These are phyloP conservation scores for Phalaenopsis equestris DNA, from an alignment of 106 monocot species.

Conservation along the genomic window DNA sequence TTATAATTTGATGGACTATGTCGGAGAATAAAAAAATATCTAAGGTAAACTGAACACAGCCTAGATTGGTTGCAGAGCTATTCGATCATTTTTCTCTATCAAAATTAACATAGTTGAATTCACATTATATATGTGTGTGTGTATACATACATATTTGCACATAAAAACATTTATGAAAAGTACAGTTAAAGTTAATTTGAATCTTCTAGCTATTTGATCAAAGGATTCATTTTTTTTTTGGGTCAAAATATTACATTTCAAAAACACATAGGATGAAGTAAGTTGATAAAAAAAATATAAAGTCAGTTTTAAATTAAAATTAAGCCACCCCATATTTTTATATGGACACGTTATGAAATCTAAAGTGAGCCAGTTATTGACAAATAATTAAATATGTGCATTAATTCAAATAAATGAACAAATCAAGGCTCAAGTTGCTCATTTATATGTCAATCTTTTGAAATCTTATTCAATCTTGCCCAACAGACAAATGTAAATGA, in stretches of 20 bases:
- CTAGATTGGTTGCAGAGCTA: too few relatives aligned
- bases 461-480: not conserved
- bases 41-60: too few relatives aligned
- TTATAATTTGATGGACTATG: too few relatives aligned
- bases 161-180: too few relatives aligned
- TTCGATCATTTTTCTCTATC: too few relatives aligned
- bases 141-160: too few relatives aligned
- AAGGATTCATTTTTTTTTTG: not conserved
- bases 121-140: too few relatives aligned
- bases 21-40: too few relatives aligned
- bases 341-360: not conserved
- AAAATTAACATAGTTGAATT: too few relatives aligned
- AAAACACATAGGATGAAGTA: not conserved
- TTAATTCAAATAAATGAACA: not conserved
- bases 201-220: not conserved
- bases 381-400: not conserved
- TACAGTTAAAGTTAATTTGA: not conserved
- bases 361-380: not conserved
- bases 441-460: not conserved
- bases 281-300: not conserved
- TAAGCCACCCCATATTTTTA: not conserved
- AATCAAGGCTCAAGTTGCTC: not conserved
- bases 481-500: not conserved
- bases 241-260: not conserved
- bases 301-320: not conserved